Percentiles rank a stretch among this genome's conserved stretches.
phyloP scores from a whole-genome alignment of 108 stramenopile genomes.

The Stephanodiscus minutulus region DNA sequence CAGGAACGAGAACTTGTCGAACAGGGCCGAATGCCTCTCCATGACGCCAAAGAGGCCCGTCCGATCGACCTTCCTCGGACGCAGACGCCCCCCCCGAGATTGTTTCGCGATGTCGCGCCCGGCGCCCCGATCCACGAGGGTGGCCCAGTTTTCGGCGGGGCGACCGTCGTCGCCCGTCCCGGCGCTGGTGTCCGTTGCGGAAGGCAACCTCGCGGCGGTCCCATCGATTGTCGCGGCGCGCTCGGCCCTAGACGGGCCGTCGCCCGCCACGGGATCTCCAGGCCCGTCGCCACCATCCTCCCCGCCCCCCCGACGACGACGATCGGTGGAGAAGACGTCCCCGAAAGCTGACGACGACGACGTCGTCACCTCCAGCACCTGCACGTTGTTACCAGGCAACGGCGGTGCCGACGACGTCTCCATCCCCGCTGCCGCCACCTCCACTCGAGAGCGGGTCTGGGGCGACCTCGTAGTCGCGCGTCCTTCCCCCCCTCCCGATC shows the following conservation, averaged over 20 bases:
- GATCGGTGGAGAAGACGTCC: constrained; percentile 9
- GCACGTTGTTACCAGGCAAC: constrained; percentile 13
- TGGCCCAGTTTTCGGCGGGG: too few relatives aligned
- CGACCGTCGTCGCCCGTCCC: too few relatives aligned
- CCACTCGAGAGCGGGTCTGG: not conserved
- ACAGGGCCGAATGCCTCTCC: constrained; percentile 50
- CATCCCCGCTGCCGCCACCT: not conserved
- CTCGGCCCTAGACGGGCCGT: too few relatives aligned
- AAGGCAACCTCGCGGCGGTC: too few relatives aligned
- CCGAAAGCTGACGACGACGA: constrained; percentile 38
- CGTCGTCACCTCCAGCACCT: constrained; percentile 33
- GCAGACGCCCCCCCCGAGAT: too few relatives aligned
- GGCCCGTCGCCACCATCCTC: constrained; percentile 8
- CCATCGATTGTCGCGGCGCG: too few relatives aligned
- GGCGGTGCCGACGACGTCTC: not conserved
- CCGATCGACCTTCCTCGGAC: too few relatives aligned
- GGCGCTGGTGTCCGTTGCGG: too few relatives aligned
- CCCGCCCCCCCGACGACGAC: not conserved
- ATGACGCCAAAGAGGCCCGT: constrained; percentile 46
- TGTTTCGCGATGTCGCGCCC: too few relatives aligned
- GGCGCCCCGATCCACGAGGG: too few relatives aligned
- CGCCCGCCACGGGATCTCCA: too few relatives aligned
- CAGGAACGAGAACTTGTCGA: constrained; percentile 64
- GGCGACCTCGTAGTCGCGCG: not conserved
- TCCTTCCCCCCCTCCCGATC: not conserved